Conservation (phyloP, 768 basidiomycete species). For the Solioccasus polychromus region DNA sequence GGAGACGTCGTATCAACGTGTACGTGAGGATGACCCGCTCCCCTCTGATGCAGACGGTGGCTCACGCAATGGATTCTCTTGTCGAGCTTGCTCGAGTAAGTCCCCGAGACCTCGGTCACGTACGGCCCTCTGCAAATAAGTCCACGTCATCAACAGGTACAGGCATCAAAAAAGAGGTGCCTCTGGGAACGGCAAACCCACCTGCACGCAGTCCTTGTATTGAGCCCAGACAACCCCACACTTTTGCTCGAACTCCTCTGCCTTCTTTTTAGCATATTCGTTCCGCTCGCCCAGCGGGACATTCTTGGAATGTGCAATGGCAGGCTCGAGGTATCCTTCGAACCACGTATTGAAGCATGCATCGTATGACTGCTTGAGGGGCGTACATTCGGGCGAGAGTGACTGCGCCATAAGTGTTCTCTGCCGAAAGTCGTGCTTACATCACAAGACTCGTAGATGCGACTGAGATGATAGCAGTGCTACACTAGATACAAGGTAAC, state of each 20-base stretch:
- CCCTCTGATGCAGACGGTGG: slow-evolving; percentile 37
- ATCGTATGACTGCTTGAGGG: slow-evolving; percentile 87
- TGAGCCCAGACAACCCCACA: slow-evolving; percentile 82
- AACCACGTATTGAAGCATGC: slow-evolving; percentile 98
- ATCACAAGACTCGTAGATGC: slow-evolving; percentile 5
- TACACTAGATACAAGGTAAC: slow-evolving; percentile 13
- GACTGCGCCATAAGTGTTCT: slow-evolving; percentile 64
- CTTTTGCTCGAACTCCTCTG: slow-evolving; percentile 80
- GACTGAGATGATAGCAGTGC: not conserved
- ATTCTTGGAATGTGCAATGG: slow-evolving; percentile 43
- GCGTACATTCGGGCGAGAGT: slow-evolving; percentile 81
- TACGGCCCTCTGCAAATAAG: slow-evolving; percentile 60
- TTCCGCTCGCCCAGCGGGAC: slow-evolving; percentile 44
- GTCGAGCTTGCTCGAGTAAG: slow-evolving; percentile 74
- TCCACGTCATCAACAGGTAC: not conserved
- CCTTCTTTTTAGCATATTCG: slow-evolving; percentile 71
- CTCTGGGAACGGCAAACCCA: slow-evolving; percentile 43
- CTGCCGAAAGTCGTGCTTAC: slow-evolving; percentile 10
- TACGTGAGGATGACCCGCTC: slow-evolving; percentile 9
- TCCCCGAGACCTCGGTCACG: slow-evolving; percentile 74
- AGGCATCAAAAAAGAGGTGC: not conserved
- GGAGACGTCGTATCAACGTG: no score
- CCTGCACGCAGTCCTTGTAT: slow-evolving; percentile 83
- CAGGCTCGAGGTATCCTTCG: slow-evolving; percentile 91
- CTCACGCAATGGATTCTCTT: slow-evolving; percentile 73